A percentile compares a stretch with the other conserved stretches of the same genome.
phyloP scores from a whole-genome alignment of 2,329 filamentous ascomycete genomes.

The Fusarium sp. region DNA sequence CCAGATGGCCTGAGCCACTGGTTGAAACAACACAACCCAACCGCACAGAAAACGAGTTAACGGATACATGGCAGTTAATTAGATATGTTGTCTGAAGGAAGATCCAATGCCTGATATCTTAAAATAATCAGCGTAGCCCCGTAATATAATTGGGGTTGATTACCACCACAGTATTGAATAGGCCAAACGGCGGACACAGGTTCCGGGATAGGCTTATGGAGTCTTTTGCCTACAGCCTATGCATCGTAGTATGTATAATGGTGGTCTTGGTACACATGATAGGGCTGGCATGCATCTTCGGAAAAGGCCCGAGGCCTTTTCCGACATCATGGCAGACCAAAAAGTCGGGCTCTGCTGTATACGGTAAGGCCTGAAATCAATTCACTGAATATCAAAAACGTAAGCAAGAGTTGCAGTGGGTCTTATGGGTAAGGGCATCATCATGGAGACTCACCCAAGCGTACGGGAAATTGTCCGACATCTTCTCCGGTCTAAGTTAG shows the following conservation, averaged over 20 bases:
- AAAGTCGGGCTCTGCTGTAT: neutral
- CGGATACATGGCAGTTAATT: neutral
- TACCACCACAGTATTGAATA: neutral
- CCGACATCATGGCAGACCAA: neutral
- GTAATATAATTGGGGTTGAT: neutral
- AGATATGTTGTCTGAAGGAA: neutral
- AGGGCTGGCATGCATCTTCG: neutral
- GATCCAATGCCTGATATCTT: neutral
- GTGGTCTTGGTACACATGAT: neutral
- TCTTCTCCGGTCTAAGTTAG: neutral
- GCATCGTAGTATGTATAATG: too few species aligned
- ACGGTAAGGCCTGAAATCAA: neutral
- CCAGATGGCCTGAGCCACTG: neutral
- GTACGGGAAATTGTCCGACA: neutral
- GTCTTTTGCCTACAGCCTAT: neutral
- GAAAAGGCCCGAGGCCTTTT: neutral
- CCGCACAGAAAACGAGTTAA: neutral
- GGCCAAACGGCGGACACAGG: too few species aligned
- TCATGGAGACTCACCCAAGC: fast-evolving
- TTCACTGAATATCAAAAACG: neutral
- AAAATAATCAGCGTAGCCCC: neutral
- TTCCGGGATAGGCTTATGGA: neutral
- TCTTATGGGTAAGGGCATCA: too few species aligned
- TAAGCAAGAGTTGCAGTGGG: neutral
- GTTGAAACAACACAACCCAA: neutral